Percentiles rank a stretch among this genome's conserved stretches.
Conservation (phyloP, 2,329 filamentous ascomycete species). For the Blastomyces percursus region DNA sequence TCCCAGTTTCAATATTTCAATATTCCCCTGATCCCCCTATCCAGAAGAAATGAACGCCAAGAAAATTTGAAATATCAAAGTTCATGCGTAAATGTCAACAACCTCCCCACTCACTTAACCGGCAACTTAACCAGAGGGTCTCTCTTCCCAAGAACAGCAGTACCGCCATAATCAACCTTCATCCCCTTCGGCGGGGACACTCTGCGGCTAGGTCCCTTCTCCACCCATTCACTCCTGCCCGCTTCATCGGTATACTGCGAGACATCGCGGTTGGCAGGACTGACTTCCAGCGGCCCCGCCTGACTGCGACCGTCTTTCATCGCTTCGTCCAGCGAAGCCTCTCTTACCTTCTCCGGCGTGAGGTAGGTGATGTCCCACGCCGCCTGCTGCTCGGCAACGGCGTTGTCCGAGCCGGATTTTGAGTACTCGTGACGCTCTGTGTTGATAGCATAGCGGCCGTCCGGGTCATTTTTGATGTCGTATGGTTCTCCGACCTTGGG, state of each 20-base stretch:
- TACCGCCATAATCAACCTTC: conserved; percentile 15
- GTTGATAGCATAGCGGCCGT: conserved; percentile 52
- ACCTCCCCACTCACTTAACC: neutral
- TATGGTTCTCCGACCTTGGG: neutral
- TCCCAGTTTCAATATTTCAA: neutral
- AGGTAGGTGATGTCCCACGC: conserved; percentile 62
- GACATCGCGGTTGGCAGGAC: conserved; percentile 50
- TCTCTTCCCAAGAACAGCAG: neutral
- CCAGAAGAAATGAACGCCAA: neutral
- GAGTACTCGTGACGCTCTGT: conserved; percentile 56
- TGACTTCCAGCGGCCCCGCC: conserved; percentile 47
- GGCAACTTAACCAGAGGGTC: conserved; percentile 24
- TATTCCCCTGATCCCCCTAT: neutral
- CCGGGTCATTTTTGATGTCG: neutral
- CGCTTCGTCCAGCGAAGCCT: conserved; percentile 28
- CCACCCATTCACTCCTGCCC: conserved; percentile 31
- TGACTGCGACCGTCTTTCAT: conserved; percentile 32
- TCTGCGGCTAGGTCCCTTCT: conserved; percentile 31
- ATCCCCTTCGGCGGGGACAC: conserved; percentile 28
- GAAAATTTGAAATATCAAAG: neutral
- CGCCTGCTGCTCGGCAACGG: conserved; percentile 47
- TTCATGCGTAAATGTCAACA: neutral
- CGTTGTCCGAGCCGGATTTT: conserved; percentile 54
- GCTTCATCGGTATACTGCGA: conserved; percentile 42
- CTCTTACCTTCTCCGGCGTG: conserved; percentile 48